Evolutionary conservation across 306 rosid species (phyloP).

Genomic region (Cucumis cinereus): DNA sequence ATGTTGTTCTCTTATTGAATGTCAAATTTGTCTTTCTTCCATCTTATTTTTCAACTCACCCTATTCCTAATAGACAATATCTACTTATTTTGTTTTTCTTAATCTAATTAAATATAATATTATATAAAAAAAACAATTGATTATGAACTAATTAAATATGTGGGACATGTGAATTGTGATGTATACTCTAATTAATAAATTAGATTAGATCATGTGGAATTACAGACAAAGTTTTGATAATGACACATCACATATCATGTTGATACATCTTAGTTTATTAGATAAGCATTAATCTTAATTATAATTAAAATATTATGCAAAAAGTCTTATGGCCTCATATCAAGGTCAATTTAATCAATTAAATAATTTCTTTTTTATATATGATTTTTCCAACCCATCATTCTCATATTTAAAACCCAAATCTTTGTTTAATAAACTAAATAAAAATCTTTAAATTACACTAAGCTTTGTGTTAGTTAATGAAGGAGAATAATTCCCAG

Average conservation of each 20-base stretch:
- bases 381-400: background rate
- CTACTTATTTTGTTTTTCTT: background rate
- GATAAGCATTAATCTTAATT: background rate
- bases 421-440: background rate
- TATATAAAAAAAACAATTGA: background rate
- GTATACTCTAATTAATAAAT: background rate
- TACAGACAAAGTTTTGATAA: background rate
- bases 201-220: background rate
- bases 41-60: background rate
- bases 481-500: background rate
- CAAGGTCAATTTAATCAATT: background rate
- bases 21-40: background rate
- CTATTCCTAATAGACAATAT: background rate
- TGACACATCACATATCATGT: background rate
- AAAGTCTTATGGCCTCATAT: background rate
- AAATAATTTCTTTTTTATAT: background rate
- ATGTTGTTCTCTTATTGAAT: background rate
- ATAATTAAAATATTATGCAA: background rate
- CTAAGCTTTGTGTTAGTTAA: background rate
- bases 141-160: background rate
- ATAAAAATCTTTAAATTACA: background rate
- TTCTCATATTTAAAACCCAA: background rate
- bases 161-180: conserved; percentile 5
- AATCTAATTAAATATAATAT: background rate
- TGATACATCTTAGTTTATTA: background rate